These are phyloP conservation scores for Metschnikowia lachancei DNA, from an alignment of 805 yeast genomes.

Conservation along the genomic window DNA sequence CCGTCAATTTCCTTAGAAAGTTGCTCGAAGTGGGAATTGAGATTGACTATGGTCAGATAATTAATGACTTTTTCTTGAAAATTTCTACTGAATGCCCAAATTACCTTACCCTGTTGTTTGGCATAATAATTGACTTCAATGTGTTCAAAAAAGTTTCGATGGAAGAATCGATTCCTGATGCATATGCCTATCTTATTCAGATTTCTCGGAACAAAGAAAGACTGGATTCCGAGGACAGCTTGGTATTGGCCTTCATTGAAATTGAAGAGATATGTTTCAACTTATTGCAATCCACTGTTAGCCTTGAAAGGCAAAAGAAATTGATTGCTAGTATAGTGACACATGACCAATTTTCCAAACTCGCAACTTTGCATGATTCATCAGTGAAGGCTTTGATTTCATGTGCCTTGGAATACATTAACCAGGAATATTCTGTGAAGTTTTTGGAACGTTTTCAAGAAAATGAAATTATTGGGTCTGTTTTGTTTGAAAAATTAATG, in stretches of 20 bases:
- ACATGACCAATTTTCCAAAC: conserved; percentile 1
- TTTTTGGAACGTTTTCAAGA: conserved; percentile 17
- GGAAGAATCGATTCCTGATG: conserved; percentile 19
- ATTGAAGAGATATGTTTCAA: conserved; percentile 20
- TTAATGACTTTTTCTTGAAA: conserved; percentile 36
- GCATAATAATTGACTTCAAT: conserved; percentile 3
- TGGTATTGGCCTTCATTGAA: conserved; percentile 22
- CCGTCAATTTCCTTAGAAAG: conserved; percentile 18
- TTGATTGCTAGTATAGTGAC: conserved; percentile 17
- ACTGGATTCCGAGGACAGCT: conserved; percentile 21
- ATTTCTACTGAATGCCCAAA: conserved; percentile 21
- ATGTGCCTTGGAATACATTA: conserved; percentile 19
- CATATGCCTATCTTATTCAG: conserved; percentile 30
- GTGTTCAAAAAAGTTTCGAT: neutral
- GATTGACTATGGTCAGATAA: conserved; percentile 6
- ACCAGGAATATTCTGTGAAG: conserved; percentile 7
- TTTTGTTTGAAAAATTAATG: conserved; percentile 16
- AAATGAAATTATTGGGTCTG: conserved; percentile 7
- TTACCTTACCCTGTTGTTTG: conserved; percentile 5
- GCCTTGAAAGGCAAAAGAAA: conserved; percentile 12
- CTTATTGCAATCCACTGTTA: conserved; percentile 14
- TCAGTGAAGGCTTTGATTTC: neutral
- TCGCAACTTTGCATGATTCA: neutral
- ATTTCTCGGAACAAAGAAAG: conserved; percentile 27
- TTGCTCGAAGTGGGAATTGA: conserved; percentile 8